Conservation (phyloP, 768 basidiomycete species). For the Lactarius hatsudake region DNA sequence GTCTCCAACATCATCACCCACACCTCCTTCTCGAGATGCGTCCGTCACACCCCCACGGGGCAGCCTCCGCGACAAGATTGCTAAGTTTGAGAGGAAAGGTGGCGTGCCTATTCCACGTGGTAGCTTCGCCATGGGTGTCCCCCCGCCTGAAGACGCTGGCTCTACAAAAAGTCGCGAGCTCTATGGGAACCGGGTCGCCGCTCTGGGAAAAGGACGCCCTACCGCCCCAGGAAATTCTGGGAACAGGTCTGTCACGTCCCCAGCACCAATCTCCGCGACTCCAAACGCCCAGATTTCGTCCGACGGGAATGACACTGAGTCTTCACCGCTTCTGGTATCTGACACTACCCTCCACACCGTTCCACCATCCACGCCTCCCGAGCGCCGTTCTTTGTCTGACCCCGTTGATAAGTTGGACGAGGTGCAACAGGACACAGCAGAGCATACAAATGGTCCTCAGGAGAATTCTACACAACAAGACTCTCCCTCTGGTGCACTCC, state of each 20-base stretch:
- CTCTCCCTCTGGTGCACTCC: neutral
- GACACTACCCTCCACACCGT: neutral
- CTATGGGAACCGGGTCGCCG: slow-evolving; percentile 68
- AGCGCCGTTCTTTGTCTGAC: neutral
- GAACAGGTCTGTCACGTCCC: slow-evolving; percentile 23
- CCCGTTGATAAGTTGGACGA: neutral
- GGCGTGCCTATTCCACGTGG: slow-evolving; percentile 73
- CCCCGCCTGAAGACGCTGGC: slow-evolving; percentile 48
- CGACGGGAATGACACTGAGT: slow-evolving; percentile 5
- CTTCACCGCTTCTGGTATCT: neutral
- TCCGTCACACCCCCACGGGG: slow-evolving; percentile 28
- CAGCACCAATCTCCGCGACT: slow-evolving; percentile 7
- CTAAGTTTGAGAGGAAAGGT: slow-evolving; percentile 76
- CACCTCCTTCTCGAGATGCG: slow-evolving; percentile 32
- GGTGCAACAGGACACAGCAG: neutral
- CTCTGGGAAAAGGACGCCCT: slow-evolving; percentile 32
- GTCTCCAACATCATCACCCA: slow-evolving; percentile 35
- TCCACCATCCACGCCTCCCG: slow-evolving; percentile 1
- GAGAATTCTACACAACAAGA: neutral
- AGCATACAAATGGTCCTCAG: neutral
- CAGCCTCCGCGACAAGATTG: slow-evolving; percentile 64
- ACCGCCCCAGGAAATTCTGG: slow-evolving; percentile 15
- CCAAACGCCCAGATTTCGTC: slow-evolving; percentile 8
- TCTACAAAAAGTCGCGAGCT: slow-evolving; percentile 57
- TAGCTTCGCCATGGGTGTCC: slow-evolving; percentile 66